Base-by-base conservation (phyloP, 805 yeast species). In the Groenewaldozyma salmanticensis region DNA sequence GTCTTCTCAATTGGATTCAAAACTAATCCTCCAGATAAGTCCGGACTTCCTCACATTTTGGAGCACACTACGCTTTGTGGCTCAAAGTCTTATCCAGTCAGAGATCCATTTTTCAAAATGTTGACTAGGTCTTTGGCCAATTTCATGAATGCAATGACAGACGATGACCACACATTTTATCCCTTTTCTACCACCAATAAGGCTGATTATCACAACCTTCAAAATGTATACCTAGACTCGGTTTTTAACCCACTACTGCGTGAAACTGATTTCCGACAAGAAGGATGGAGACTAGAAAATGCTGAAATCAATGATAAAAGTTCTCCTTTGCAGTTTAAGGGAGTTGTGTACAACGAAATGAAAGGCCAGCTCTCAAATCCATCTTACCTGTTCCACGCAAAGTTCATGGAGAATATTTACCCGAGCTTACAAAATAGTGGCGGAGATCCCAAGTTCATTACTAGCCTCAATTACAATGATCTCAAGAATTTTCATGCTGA, bases 111-210 rank as follows among this genome's bases (percentile, higher is more conserved):
- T 61, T 92, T 92, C 73, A 90, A 90, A 59, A 92, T 92, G 98
- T 68, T 90, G 44, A 90, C 87, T 59, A 66, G 96, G 48, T 86
- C 96, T n/a, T 65, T 92, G 53, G 79, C 96, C 27, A 92, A 86
- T 59, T 92, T 87, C 62, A 92, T 92, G 98, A 92, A 92, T 59
- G 98, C 98, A 5, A 85, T 92, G 96, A 92, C 98, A 0, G 98
- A 95, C 18, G 88, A 83, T 52, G 97, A 92, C 61, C 88, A 87
- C 57, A 92, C 98, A 0, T 88, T 78, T 60, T 92, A 83, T 54
- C 98, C 98, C 3, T 92, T 92, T 67, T 83, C 97, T 21, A 92
- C 98, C 2, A 90, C 97, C 7, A 92, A 92, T 60, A 59, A 62
- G 33, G 74, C 74, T 41, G 98, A 92, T 58, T 92, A 72, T 59